phyloP scores from a whole-genome alignment of 257 asterid species.

The Cruciata laevipes region DNA sequence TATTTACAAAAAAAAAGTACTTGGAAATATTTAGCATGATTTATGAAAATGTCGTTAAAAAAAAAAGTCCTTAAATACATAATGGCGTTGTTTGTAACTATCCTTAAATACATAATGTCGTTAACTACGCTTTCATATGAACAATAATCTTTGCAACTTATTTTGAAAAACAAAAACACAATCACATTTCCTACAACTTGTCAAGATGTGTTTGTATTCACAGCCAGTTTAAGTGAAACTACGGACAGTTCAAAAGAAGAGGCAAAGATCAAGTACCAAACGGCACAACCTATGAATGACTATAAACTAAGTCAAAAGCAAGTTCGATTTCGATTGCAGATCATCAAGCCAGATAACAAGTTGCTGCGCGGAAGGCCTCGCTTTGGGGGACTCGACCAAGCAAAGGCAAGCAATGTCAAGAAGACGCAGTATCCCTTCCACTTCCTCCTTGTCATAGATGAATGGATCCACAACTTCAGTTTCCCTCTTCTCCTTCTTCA shows the following conservation, averaged over 20 bases:
- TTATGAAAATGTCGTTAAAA: too few relatives aligned
- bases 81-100: too few relatives aligned
- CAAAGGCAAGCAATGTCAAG: slow-evolving; percentile 69
- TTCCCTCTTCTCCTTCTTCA: slow-evolving; percentile 51
- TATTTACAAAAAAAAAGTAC: too few relatives aligned
- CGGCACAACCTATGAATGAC: background rate
- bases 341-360: slow-evolving; percentile 62
- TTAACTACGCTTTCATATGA: too few relatives aligned
- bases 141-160: too few relatives aligned
- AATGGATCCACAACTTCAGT: slow-evolving; percentile 60
- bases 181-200: too few relatives aligned
- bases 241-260: background rate
- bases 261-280: background rate
- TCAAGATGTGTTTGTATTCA: too few relatives aligned
- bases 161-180: too few relatives aligned
- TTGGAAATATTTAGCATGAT: too few relatives aligned
- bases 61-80: too few relatives aligned
- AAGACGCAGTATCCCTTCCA: slow-evolving; percentile 39
- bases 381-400: slow-evolving; percentile 57
- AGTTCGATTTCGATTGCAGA: slow-evolving; percentile 24
- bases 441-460: slow-evolving; percentile 43
- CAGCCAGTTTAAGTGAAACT: background rate
- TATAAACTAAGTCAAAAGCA: background rate
- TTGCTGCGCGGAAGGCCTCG: slow-evolving; percentile 56
- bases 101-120: too few relatives aligned